Evolutionary conservation across 306 rosid species (phyloP).

Genomic region (Cicer judaicum): DNA sequence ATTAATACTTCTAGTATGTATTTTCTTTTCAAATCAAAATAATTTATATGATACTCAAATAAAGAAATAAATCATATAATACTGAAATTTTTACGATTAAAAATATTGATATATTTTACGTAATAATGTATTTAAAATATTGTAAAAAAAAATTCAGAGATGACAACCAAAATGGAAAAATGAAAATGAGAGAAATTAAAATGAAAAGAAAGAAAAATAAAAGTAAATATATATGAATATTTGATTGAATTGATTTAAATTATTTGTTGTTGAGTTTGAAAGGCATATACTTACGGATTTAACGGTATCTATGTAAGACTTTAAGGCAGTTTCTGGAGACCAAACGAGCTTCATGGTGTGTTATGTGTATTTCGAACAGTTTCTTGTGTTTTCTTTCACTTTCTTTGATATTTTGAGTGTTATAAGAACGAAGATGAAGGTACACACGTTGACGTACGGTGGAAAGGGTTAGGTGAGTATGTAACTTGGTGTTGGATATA

Average conservation of each 20-base stretch:
- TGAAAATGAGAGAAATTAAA: neutral
- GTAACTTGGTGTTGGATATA: neutral
- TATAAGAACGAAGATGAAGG: neutral
- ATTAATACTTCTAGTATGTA: no score
- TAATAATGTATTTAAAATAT: no score
- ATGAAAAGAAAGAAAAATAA: neutral
- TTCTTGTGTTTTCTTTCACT: neutral
- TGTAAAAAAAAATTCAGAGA: neutral
- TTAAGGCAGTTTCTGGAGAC: slow-evolving; percentile 87
- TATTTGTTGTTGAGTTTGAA: slow-evolving; percentile 3
- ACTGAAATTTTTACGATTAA: no score
- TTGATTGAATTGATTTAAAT: neutral
- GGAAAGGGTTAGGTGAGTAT: slow-evolving; percentile 5
- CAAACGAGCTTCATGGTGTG: slow-evolving; percentile 88
- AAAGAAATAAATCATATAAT: no score
- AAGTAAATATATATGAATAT: neutral
- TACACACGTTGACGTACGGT: slow-evolving; percentile 43
- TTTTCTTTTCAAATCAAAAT: no score
- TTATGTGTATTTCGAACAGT: neutral
- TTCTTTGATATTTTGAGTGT: neutral
- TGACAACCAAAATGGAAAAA: neutral
- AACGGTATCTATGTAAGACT: slow-evolving; percentile 79
- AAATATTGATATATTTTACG: no score
- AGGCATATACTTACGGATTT: slow-evolving; percentile 62
- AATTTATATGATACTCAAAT: no score